phyloP scores from a whole-genome alignment of 2,329 filamentous ascomycete species.

The Aciculosporium take region DNA sequence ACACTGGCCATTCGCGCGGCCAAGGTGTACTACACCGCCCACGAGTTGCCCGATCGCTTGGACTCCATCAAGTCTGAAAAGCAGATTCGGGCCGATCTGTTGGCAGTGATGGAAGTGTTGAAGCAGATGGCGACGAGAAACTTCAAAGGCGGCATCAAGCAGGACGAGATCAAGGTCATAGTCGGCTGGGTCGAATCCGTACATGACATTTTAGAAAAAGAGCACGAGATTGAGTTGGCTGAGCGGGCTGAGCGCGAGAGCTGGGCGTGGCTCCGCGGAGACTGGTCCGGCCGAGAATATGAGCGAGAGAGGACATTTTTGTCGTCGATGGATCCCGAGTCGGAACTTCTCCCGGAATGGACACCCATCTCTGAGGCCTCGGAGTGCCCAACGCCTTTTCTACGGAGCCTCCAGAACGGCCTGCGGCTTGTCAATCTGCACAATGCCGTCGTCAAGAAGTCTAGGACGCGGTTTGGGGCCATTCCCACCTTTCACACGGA shows the following conservation, averaged over 20 bases:
- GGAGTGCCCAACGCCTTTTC: conserved; percentile 56
- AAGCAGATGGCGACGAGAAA: conserved; percentile 82
- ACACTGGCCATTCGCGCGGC: conserved; percentile 92
- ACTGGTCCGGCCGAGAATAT: conserved; percentile 62
- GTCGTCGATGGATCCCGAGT: conserved; percentile 51
- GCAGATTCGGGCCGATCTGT: conserved; percentile 67
- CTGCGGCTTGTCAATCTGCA: conserved; percentile 73
- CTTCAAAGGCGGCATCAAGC: conserved; percentile 68
- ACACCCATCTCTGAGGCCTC: conserved; percentile 28
- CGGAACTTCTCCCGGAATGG: conserved; percentile 53
- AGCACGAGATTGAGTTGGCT: conserved; percentile 61
- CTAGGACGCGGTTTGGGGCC: conserved; percentile 71
- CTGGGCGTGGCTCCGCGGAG: conserved; percentile 68
- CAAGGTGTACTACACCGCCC: conserved; percentile 90
- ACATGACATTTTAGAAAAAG: conserved; percentile 58
- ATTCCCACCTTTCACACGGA: conserved; percentile 87
- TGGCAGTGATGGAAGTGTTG: conserved; percentile 76
- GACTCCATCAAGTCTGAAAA: conserved; percentile 81
- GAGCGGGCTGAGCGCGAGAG: conserved; percentile 56
- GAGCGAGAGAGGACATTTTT: conserved; percentile 75
- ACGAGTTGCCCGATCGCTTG: conserved; percentile 72
- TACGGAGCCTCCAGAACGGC: conserved; percentile 62
- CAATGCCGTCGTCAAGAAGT: conserved; percentile 76
- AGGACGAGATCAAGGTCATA: conserved; percentile 65
- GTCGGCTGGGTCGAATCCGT: conserved; percentile 68